Evolutionary conservation across 2,329 filamentous ascomycete genomes (phyloP), one percentile per base, ranked within the genome.

Genomic region (Microdochium bolleyi): DNA sequence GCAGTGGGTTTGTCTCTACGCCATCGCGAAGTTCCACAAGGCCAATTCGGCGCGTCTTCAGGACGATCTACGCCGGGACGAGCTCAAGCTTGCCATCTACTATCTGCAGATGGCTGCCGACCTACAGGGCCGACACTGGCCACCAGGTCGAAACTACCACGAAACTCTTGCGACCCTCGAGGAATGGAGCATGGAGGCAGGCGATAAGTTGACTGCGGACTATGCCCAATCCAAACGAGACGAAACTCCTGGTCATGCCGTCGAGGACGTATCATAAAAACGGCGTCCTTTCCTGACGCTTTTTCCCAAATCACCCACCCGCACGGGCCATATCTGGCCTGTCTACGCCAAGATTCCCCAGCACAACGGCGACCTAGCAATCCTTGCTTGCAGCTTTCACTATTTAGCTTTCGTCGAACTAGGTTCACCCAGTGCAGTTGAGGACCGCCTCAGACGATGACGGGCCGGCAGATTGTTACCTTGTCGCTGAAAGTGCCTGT

Each of bases 61-160:
- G 41, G 41, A 19, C 13, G 19, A 21, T 19, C 9, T 24, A 7
- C 41, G 19, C 3, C 41, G n/a, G 19, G 41, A 46, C 7, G 41
- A 46, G 41, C 19, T 46, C 4, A 46, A 46, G 49, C 50, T 58
- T 7, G 61, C 60, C 2, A 58, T 61, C 49, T 55, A 59, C 19
- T 60, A 61, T 22, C 48, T 64, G 22, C 56, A 55, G 25, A 51
- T 54, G 38, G 60, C 62, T 0, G 55, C 51, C 3, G 59, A 63
- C 21, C 57, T 64, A n/a, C 62, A 63, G 55, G 46, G 46, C 13
- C 51, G 57, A 14, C 54, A 59, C 16, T 63, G 61, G 61, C 53
- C 54, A n/a, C 52, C 54, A 1, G 61, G 59, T 7, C 61, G 62
- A 54, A 63, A 64, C 24, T 64, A 63, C 50, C 60, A 61, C 46